Percentiles rank a stretch among this genome's conserved stretches.
phyloP scores from a whole-genome alignment of 768 basidiomycete species.

The Boletus fagicola region DNA sequence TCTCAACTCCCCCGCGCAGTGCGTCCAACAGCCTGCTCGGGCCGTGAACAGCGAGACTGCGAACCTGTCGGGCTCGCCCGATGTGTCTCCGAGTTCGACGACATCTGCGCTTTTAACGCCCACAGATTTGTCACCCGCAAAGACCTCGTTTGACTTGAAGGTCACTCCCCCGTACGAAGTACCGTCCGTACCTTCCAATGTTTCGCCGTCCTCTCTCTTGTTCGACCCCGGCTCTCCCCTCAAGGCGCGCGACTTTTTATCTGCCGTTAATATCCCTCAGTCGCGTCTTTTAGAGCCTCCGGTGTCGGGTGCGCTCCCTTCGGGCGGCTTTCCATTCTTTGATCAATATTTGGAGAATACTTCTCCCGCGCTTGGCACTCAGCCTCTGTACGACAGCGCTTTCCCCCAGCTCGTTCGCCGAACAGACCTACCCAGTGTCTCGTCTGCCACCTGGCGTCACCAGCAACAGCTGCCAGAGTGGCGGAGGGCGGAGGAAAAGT shows the following conservation, averaged over 20 bases:
- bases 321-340: constrained; percentile 42
- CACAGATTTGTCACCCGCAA: constrained; percentile 68
- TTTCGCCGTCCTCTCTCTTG: constrained; percentile 42
- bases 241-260: constrained; percentile 32
- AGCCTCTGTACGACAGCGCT: constrained; percentile 36
- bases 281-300: constrained; percentile 27
- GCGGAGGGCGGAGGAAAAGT: constrained; percentile 39
- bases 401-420: constrained; percentile 29
- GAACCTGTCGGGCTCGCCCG: constrained; percentile 51
- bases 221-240: constrained; percentile 42
- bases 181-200: constrained; percentile 22
- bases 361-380: constrained; percentile 37
- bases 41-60: constrained; percentile 42
- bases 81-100: constrained; percentile 71
- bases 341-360: constrained; percentile 52
- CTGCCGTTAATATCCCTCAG: constrained; percentile 23
- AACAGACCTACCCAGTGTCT: constrained; percentile 12
- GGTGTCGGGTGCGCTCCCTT: constrained; percentile 18
- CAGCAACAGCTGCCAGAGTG: constrained; percentile 41
- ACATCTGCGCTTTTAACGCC: constrained; percentile 72
- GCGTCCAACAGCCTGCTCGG: constrained; percentile 42
- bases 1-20: constrained; percentile 70
- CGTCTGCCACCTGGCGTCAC: constrained; percentile 24
- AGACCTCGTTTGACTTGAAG: constrained; percentile 54
- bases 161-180: constrained; percentile 53